phyloP scores from a whole-genome alignment of 2,329 filamentous ascomycete species.

The Amphichorda felina region DNA sequence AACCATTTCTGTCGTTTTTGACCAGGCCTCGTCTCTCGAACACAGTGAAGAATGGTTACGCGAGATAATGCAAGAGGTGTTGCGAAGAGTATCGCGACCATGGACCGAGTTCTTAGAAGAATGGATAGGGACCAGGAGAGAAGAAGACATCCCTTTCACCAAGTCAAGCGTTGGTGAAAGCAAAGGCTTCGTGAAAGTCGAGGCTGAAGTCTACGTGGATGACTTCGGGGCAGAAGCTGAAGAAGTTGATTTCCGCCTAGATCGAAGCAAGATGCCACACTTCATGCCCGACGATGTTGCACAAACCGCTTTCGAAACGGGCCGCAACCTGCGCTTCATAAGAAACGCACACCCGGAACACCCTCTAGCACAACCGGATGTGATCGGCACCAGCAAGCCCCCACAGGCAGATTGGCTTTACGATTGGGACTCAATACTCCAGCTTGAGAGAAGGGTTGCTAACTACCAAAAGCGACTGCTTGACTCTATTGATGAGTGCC shows the following conservation, averaged over 20 bases:
- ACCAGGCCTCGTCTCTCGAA: constrained; percentile 50
- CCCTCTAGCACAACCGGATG: constrained; percentile 44
- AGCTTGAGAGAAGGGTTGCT: constrained; percentile 46
- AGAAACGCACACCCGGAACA: constrained; percentile 60
- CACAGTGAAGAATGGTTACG: constrained; percentile 50
- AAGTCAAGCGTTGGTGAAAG: constrained; percentile 29
- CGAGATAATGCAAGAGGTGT: constrained; percentile 53
- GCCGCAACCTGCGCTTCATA: constrained; percentile 63
- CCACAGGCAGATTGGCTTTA: constrained; percentile 58
- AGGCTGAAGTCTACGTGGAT: constrained; percentile 40
- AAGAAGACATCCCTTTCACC: constrained; percentile 40
- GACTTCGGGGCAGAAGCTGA: constrained; percentile 46
- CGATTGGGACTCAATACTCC: constrained; percentile 56
- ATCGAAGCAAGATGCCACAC: constrained; percentile 52
- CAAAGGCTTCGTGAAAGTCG: constrained; percentile 50
- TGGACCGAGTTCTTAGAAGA: constrained; percentile 58
- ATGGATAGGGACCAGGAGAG: constrained; percentile 61
- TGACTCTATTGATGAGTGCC: constrained; percentile 8
- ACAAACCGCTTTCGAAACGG: constrained; percentile 65
- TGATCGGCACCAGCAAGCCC: constrained; percentile 32
- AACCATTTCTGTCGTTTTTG: constrained; percentile 49
- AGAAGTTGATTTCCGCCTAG: constrained; percentile 50
- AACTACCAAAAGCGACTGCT: constrained; percentile 19
- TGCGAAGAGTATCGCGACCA: constrained; percentile 49
- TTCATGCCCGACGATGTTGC: constrained; percentile 64